Percentiles rank a stretch among this genome's conserved stretches.
Evolutionary conservation across 1,139 yeast species (phyloP).

Genomic region (Sugiyamaella pinicola): DNA sequence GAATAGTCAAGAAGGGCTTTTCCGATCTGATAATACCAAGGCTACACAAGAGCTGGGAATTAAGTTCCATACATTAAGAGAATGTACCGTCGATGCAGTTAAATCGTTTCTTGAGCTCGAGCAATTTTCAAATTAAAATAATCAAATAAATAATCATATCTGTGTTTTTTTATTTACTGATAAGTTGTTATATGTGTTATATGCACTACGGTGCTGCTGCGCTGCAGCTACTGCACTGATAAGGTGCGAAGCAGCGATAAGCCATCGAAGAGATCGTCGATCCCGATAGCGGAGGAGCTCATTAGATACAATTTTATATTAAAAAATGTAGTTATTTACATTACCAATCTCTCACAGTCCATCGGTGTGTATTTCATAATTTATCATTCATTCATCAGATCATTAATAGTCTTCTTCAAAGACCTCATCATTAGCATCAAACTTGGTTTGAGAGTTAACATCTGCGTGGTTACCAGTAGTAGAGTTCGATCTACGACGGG

Average conservation of each 20-base stretch:
- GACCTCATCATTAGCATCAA: conserved; percentile 21
- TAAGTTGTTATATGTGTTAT: no score
- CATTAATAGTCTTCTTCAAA: conserved; percentile 22
- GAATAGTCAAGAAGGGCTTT: background rate
- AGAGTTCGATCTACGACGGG: conserved; percentile 51
- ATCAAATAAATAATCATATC: no score
- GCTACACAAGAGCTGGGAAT: background rate
- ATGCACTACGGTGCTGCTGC: no score
- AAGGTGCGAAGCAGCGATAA: no score
- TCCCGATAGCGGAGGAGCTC: no score
- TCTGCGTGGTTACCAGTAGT: conserved; percentile 54
- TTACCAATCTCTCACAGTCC: no score
- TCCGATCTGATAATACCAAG: conserved; percentile 2
- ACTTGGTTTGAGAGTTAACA: conserved; percentile 22
- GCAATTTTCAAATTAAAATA: no score
- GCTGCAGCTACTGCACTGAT: no score
- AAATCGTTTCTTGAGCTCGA: conserved; percentile 1
- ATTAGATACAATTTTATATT: no score
- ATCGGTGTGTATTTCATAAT: background rate
- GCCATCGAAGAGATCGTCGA: no score
- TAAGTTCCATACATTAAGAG: background rate
- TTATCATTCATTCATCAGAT: conserved; percentile 14
- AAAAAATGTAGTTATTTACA: no score
- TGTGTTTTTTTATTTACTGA: no score
- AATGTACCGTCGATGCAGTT: background rate